Conservation (phyloP, 768 basidiomycete genomes). For the Serendipita sp. region DNA sequence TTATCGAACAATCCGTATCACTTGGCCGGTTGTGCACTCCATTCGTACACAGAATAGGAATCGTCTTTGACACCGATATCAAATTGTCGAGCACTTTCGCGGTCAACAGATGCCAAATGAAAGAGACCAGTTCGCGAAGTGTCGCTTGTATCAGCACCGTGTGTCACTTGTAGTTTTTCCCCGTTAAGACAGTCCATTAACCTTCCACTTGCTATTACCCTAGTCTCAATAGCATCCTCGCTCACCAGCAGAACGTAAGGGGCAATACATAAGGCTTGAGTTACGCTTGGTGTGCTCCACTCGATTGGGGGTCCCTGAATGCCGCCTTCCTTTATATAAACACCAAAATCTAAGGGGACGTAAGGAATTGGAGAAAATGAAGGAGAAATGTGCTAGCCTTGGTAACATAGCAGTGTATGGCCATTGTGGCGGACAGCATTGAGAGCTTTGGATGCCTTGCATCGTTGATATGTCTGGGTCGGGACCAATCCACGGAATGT, state of each 20-base stretch:
- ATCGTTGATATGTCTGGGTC: background rate
- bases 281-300: background rate
- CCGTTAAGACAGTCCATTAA: background rate
- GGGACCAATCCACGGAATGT: background rate
- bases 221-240: background rate
- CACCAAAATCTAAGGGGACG: background rate
- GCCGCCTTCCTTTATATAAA: background rate
- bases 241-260: background rate
- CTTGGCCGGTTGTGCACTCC: background rate
- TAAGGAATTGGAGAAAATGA: background rate
- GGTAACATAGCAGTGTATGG: constrained; percentile 1
- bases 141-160: background rate
- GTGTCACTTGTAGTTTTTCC: background rate
- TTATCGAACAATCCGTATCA: too few relatives aligned
- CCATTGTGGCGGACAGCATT: background rate
- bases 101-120: background rate
- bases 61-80: background rate
- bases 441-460: background rate
- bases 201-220: background rate
- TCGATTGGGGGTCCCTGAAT: background rate
- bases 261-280: background rate
- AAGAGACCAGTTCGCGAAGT: background rate
- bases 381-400: background rate
- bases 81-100: background rate
- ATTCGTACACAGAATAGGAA: background rate